Conservation (phyloP, 108 stramenopile genomes). For the Skeletonema potamos region DNA sequence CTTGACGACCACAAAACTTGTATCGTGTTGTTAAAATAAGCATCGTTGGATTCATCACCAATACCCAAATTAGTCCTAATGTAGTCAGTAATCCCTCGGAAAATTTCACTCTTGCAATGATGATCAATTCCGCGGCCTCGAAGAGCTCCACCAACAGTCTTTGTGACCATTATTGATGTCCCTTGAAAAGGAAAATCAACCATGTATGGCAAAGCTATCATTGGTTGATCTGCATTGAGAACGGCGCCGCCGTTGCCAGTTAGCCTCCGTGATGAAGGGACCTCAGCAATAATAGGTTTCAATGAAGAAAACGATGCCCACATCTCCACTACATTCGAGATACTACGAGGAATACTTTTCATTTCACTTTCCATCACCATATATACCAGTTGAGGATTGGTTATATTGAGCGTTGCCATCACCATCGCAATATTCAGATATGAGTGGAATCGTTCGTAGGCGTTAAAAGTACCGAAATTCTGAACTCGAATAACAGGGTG, state of each 20-base stretch:
- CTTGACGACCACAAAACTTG: conserved; percentile 11
- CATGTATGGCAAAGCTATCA: neutral
- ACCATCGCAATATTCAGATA: conserved; percentile 13
- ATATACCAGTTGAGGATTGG: conserved; percentile 15
- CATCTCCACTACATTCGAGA: neutral
- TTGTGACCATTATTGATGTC: conserved; percentile 11
- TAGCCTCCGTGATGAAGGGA: neutral
- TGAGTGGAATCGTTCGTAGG: conserved; percentile 25
- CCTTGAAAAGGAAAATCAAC: conserved; percentile 6
- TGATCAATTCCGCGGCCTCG: conserved; percentile 9
- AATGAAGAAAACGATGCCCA: conserved; percentile 2
- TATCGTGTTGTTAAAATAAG: neutral
- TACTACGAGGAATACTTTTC: neutral
- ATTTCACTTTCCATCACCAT: neutral
- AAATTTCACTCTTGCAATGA: conserved; percentile 25
- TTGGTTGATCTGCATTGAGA: neutral
- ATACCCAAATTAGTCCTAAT: conserved; percentile 6
- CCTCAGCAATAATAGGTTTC: neutral
- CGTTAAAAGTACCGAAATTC: neutral
- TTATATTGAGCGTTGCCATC: conserved; percentile 11
- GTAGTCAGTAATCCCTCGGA: conserved; percentile 1
- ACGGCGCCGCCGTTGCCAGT: neutral
- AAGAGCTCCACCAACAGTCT: neutral
- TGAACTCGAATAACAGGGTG: conserved; percentile 1
- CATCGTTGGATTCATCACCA: neutral